phyloP scores from a whole-genome alignment of 768 basidiomycete species.

The Boletus eberwhitei region DNA sequence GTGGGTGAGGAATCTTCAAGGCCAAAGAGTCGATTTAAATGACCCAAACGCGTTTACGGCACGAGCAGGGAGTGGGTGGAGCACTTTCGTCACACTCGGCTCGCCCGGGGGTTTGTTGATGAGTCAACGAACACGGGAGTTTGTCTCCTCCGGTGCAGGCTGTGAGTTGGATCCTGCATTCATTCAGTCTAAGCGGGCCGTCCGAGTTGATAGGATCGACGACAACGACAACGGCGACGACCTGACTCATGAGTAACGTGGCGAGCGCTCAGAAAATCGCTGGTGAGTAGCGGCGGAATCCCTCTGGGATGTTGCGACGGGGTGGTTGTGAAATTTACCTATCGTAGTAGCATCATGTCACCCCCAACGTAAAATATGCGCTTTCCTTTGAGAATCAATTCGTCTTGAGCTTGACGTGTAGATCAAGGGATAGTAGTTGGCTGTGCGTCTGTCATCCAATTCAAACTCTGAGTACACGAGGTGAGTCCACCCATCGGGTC shows the following conservation, averaged over 20 bases:
- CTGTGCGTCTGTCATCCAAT: not conserved
- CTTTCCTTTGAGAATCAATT: too few relatives aligned
- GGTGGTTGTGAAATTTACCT: not conserved
- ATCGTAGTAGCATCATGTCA: too few relatives aligned
- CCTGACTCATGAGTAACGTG: too few relatives aligned
- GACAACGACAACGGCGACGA: too few relatives aligned
- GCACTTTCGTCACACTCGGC: not conserved
- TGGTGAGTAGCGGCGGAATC: not conserved
- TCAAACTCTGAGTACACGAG: not conserved
- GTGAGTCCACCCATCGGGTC: not conserved
- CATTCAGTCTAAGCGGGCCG: not conserved
- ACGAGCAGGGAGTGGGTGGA: not conserved
- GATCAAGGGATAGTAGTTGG: not conserved
- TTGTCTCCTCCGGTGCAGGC: not conserved
- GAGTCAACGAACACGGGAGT: not conserved
- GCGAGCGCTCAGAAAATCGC: not conserved
- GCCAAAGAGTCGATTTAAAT: not conserved
- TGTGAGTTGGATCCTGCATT: not conserved
- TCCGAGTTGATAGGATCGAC: not conserved
- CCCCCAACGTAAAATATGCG: too few relatives aligned
- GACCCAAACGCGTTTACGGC: not conserved
- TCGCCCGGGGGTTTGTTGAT: not conserved
- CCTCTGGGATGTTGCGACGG: not conserved
- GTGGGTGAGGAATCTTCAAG: too few relatives aligned
- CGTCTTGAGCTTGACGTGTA: too few relatives aligned